phyloP scores from a whole-genome alignment of 225 moss, liverwort and hornwort genomes.

The Sphagnum contortum region DNA sequence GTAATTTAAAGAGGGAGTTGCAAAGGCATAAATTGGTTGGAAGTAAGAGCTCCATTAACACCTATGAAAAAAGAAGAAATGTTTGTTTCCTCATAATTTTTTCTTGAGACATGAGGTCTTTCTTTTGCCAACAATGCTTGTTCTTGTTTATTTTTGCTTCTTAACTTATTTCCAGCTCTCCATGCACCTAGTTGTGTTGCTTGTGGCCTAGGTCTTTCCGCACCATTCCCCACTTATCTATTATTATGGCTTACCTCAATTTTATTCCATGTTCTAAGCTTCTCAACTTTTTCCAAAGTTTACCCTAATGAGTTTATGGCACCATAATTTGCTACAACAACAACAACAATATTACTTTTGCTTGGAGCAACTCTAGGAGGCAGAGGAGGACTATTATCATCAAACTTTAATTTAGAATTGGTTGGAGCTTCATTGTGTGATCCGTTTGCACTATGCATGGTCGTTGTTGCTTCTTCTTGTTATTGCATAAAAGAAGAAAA shows the following conservation, averaged over 20 bases:
- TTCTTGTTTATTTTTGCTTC: constrained; percentile 36
- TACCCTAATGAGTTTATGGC: constrained; percentile 22
- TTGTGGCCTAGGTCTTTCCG: constrained; percentile 4
- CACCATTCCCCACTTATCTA: constrained; percentile 1
- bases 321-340: not conserved
- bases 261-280: constrained; percentile 17
- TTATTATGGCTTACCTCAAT: not conserved
- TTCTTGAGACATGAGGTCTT: constrained; percentile 3
- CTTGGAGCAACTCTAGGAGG: not conserved
- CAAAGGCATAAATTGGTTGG: constrained; percentile 13
- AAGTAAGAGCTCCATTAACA: not conserved
- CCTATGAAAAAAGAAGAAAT: constrained; percentile 9
- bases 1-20: constrained; percentile 17
- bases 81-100: constrained; percentile 26
- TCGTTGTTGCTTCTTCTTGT: not conserved
- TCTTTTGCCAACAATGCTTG: constrained; percentile 17
- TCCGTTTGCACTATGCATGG: not conserved
- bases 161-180: constrained; percentile 43
- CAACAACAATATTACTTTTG: not conserved
- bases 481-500: not conserved
- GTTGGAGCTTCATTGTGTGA: not conserved
- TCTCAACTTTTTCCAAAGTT: constrained; percentile 52
- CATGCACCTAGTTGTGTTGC: constrained; percentile 31
- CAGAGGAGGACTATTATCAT: not conserved
- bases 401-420: too few relatives aligned